phyloP scores from a whole-genome alignment of 2,329 filamentous ascomycete species.

The Pseudocercospora vitis region DNA sequence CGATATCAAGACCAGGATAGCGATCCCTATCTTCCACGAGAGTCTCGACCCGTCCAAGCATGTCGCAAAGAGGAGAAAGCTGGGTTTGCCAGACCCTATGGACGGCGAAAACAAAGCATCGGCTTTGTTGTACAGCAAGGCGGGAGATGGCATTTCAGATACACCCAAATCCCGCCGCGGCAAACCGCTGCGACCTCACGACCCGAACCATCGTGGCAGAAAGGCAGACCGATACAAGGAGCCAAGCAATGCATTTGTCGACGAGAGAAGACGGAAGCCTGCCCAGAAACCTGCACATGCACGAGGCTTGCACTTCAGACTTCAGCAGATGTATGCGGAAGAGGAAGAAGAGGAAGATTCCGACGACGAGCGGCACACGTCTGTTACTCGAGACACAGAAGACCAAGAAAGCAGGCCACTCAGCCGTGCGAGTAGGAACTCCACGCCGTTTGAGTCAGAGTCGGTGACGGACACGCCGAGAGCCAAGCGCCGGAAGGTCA shows the following conservation, averaged over 20 bases:
- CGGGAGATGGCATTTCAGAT: slow-evolving; percentile 62
- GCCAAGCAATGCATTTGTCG: slow-evolving; percentile 49
- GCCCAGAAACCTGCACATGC: slow-evolving; percentile 62
- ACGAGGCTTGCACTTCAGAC: slow-evolving; percentile 76
- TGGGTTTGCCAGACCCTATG: slow-evolving; percentile 71
- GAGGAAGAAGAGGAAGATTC: slow-evolving; percentile 79
- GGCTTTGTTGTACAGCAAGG: slow-evolving; percentile 45
- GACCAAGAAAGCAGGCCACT: slow-evolving; percentile 79
- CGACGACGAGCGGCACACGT: slow-evolving; percentile 69
- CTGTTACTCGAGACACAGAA: slow-evolving; percentile 73
- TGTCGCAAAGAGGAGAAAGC: slow-evolving; percentile 71
- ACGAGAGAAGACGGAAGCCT: slow-evolving; percentile 61
- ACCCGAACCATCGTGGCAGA: slow-evolving; percentile 43
- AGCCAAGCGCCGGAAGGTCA: slow-evolving; percentile 47
- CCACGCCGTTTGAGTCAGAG: slow-evolving; percentile 55
- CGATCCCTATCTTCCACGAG: slow-evolving; percentile 74
- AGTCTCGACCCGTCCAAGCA: slow-evolving; percentile 83
- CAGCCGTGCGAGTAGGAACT: slow-evolving; percentile 63
- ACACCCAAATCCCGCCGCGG: slow-evolving; percentile 58
- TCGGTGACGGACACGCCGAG: slow-evolving; percentile 45
- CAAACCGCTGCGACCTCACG: slow-evolving; percentile 47
- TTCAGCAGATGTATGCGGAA: slow-evolving; percentile 71
- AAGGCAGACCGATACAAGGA: slow-evolving; percentile 38
- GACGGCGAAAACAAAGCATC: slow-evolving; percentile 58
- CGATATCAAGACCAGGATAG: slow-evolving; percentile 85